A percentile compares a stretch with the other conserved stretches of the same genome.
Conservation (phyloP, 208 protist genomes). For the Leishmania aethiopica region DNA sequence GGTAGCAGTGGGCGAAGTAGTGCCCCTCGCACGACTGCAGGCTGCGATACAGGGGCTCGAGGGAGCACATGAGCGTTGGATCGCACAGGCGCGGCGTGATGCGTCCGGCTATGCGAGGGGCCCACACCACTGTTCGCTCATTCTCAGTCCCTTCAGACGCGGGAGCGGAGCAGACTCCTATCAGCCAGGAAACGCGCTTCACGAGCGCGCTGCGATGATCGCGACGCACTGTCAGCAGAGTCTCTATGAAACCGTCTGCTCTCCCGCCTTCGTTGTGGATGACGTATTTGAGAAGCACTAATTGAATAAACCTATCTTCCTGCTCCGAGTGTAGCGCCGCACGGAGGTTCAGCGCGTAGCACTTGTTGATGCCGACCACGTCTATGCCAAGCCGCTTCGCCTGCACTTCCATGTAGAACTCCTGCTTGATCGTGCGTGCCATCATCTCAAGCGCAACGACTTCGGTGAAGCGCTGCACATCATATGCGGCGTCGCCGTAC, state of each 20-base stretch:
- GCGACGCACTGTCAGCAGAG: slow-evolving; percentile 44
- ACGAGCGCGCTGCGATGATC: slow-evolving; percentile 45
- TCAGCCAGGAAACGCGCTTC: slow-evolving; percentile 56
- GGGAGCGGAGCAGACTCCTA: slow-evolving; percentile 38
- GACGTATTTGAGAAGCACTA: slow-evolving; percentile 70
- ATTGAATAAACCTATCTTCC: slow-evolving; percentile 36
- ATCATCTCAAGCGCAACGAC: slow-evolving; percentile 71
- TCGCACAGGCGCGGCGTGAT: slow-evolving; percentile 61
- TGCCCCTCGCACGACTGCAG: slow-evolving; percentile 50
- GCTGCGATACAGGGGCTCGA: slow-evolving; percentile 56
- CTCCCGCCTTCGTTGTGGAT: neutral
- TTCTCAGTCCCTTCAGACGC: neutral
- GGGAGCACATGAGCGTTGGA: slow-evolving; percentile 35
- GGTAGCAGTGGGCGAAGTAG: slow-evolving; percentile 67
- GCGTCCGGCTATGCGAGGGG: slow-evolving; percentile 39
- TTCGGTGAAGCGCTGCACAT: slow-evolving; percentile 27
- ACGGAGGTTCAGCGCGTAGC: slow-evolving; percentile 49
- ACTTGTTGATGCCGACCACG: slow-evolving; percentile 33
- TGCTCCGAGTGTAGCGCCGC: slow-evolving; percentile 41
- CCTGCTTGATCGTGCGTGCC: slow-evolving; percentile 75
- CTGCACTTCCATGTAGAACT: slow-evolving; percentile 83
- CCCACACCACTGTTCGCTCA: slow-evolving; percentile 40
- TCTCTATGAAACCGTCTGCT: slow-evolving; percentile 41
- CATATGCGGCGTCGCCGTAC: slow-evolving; percentile 5
- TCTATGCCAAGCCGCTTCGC: slow-evolving; percentile 79